These are phyloP conservation scores for Sequoiadendron giganteum DNA, from an alignment of 75 land plant genomes.

Conservation along the genomic window DNA sequence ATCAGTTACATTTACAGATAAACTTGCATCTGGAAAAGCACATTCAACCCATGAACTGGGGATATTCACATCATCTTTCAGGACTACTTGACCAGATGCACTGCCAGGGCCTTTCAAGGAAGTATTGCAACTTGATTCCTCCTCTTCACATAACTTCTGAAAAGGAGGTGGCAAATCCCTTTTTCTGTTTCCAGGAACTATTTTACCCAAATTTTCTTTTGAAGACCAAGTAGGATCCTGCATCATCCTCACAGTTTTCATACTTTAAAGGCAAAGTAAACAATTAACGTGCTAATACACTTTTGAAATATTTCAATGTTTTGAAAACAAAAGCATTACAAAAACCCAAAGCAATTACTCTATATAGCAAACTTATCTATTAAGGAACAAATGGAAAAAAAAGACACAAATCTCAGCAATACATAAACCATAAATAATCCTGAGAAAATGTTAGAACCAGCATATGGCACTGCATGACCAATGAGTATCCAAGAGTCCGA, in stretches of 20 bases:
- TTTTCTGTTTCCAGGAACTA: slow-evolving; percentile 15
- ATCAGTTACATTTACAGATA: slow-evolving; percentile 48
- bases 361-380: not conserved
- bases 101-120: not conserved
- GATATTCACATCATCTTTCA: not conserved
- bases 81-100: not conserved
- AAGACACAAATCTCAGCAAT: not conserved
- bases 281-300: not conserved
- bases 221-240: slow-evolving; percentile 14
- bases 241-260: slow-evolving; percentile 10
- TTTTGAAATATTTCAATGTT: not conserved
- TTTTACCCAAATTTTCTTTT: not conserved
- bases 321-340: not conserved
- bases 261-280: not conserved
- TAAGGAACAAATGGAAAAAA: not conserved
- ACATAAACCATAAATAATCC: not conserved
- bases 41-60: slow-evolving; percentile 8
- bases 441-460: not conserved
- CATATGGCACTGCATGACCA: not conserved
- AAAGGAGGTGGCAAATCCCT: slow-evolving; percentile 61
- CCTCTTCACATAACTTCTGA: slow-evolving; percentile 51
- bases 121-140: slow-evolving; percentile 8
- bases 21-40: slow-evolving; percentile 49
- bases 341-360: not conserved
- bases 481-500: not conserved